Conservation (phyloP, 139 green algal species). For the Deuterostichococcus epilithicus region DNA sequence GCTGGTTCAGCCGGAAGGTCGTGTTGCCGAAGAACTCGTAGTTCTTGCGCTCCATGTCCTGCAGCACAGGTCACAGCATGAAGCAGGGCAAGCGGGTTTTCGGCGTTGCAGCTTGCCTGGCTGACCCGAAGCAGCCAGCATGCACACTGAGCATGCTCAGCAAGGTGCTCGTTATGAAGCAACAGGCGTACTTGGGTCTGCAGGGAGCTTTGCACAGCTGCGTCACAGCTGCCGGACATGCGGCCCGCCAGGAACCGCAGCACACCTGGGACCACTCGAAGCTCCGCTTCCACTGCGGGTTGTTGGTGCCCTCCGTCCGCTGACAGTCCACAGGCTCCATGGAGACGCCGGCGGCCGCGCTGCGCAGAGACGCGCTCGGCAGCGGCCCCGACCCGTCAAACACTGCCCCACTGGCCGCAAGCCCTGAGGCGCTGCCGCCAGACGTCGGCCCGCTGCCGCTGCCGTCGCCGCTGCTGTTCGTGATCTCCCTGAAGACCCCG, state of each 20-base stretch:
- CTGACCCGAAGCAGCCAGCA: too few relatives aligned
- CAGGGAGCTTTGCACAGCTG: too few relatives aligned
- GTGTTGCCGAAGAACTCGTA: constrained; percentile 59
- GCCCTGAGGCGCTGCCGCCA: background rate
- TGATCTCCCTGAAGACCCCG: background rate
- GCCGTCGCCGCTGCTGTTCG: background rate
- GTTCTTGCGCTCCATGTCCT: constrained; percentile 31
- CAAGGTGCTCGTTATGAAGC: too few relatives aligned
- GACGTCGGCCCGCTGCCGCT: background rate
- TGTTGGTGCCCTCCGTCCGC: constrained; percentile 4
- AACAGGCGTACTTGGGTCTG: background rate
- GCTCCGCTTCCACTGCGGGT: background rate
- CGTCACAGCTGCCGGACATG: too few relatives aligned
- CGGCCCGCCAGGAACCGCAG: too few relatives aligned
- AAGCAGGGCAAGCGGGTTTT: background rate
- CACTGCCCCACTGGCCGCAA: constrained; percentile 2
- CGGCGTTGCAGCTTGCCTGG: too few relatives aligned
- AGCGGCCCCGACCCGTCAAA: constrained; percentile 2
- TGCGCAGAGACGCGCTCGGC: constrained; percentile 11
- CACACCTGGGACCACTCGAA: constrained; percentile 15
- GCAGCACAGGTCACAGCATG: constrained; percentile 34
- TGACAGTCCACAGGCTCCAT: constrained; percentile 5
- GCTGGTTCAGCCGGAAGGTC: constrained; percentile 69
- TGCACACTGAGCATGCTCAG: too few relatives aligned
- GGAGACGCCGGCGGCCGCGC: background rate